Conservation (phyloP, 2,329 filamentous ascomycete genomes). For the Colletotrichum noveboracense region DNA sequence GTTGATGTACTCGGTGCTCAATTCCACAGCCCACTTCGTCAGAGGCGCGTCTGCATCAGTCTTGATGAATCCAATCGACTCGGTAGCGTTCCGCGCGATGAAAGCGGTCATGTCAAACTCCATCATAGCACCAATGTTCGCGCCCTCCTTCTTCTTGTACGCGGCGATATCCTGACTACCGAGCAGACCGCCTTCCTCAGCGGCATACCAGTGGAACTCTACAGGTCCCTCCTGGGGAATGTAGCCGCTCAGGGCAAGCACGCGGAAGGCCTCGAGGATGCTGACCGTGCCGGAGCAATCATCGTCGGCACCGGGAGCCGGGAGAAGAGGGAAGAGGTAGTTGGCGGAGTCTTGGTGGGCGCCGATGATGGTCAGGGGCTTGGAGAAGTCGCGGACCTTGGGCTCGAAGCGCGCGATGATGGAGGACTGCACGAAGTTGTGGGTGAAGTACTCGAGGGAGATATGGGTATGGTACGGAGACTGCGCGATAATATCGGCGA, state of each 20-base stretch:
- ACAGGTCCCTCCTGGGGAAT: slow-evolving; percentile 48
- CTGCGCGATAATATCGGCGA: slow-evolving; percentile 37
- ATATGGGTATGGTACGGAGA: slow-evolving; percentile 41
- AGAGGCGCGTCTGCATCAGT: slow-evolving; percentile 39
- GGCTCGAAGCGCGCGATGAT: slow-evolving; percentile 71
- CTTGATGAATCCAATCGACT: slow-evolving; percentile 43
- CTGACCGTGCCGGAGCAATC: slow-evolving; percentile 76
- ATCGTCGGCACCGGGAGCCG: slow-evolving; percentile 76
- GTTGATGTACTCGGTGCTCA: slow-evolving; percentile 41
- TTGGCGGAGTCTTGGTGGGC: slow-evolving; percentile 80
- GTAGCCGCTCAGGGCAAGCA: slow-evolving; percentile 56
- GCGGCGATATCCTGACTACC: slow-evolving; percentile 70
- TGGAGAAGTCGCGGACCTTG: slow-evolving; percentile 37
- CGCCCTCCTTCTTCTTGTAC: slow-evolving; percentile 65
- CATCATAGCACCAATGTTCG: slow-evolving; percentile 75
- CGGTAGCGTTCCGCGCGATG: slow-evolving; percentile 38
- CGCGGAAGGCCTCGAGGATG: slow-evolving; percentile 74
- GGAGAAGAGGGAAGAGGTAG: slow-evolving; percentile 70
- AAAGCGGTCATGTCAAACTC: slow-evolving; percentile 56
- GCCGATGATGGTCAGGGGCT: slow-evolving; percentile 60
- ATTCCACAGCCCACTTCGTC: slow-evolving; percentile 37
- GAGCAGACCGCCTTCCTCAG: slow-evolving; percentile 74
- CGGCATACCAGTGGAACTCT: slow-evolving; percentile 84
- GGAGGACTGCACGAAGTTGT: slow-evolving; percentile 72
- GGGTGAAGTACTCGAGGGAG: slow-evolving; percentile 59